Conservation (phyloP, 192 early-diverging fungal species). For the Kappamyces sp. region DNA sequence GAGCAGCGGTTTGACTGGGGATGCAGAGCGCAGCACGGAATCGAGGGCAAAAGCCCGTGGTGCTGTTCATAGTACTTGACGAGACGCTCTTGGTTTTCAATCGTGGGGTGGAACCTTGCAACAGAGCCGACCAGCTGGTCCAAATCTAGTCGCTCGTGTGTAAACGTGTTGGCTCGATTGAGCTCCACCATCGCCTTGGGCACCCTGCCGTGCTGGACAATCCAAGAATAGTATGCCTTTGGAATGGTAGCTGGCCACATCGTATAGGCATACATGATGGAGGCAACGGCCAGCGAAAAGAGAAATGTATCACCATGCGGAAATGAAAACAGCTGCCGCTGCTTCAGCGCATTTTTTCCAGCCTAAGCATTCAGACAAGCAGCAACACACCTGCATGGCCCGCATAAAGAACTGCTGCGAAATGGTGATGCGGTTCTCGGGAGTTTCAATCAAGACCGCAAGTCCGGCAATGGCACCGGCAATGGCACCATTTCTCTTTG, state of each 20-base stretch:
- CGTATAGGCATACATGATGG: constrained; percentile 44
- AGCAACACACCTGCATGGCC: constrained; percentile 17
- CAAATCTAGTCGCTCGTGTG: constrained; percentile 10
- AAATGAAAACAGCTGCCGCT: constrained; percentile 30
- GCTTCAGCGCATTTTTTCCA: constrained; percentile 35
- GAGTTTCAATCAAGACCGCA: constrained; percentile 36
- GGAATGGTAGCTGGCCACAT: constrained; percentile 48
- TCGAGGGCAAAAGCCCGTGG: constrained; percentile 23
- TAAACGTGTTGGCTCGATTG: constrained; percentile 46
- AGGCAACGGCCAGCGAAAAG: constrained; percentile 35
- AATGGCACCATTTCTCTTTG: constrained; percentile 28
- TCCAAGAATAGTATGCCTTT: constrained; percentile 29
- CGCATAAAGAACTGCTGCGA: constrained; percentile 43
- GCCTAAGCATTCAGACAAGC: background rate
- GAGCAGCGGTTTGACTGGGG: constrained; percentile 20
- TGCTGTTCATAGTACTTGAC: constrained; percentile 5
- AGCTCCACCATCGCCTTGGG: constrained; percentile 47
- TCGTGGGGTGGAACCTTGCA: background rate
- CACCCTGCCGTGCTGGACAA: constrained; percentile 54
- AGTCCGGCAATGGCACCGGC: constrained; percentile 37
- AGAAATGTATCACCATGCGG: constrained; percentile 39
- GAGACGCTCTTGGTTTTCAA: background rate
- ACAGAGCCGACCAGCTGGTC: background rate
- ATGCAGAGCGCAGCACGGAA: constrained; percentile 55
- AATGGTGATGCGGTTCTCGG: constrained; percentile 31